A percentile compares a stretch with the other conserved stretches of the same genome.
phyloP scores from a whole-genome alignment of 352 stramenopile species.

The Salisapilia sapeloensis region DNA sequence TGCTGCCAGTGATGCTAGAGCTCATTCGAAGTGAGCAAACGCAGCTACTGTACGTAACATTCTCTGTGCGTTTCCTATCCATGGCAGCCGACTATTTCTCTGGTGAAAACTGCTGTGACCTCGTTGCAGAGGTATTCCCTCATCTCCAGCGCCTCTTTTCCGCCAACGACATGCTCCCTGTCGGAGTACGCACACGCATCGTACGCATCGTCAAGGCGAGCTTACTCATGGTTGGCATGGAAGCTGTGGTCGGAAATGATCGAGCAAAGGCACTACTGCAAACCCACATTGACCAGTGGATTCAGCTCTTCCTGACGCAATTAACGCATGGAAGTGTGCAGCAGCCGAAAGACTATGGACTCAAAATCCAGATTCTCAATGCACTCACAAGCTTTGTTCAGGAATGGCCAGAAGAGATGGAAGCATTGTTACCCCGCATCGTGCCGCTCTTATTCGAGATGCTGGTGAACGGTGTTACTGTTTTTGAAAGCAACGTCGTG shows the following conservation, averaged over 20 bases:
- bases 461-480: constrained; percentile 17
- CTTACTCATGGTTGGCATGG: constrained; percentile 69
- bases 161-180: constrained; percentile 19
- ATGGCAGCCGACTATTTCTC: constrained; percentile 56
- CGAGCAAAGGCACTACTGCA: constrained; percentile 38
- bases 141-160: constrained; percentile 51
- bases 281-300: constrained; percentile 50
- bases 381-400: constrained; percentile 63
- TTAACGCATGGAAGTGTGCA: constrained; percentile 20
- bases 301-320: constrained; percentile 42
- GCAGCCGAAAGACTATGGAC: constrained; percentile 30
- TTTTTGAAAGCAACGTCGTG: constrained; percentile 43
- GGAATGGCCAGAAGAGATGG: constrained; percentile 73
- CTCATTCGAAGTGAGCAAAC: constrained; percentile 36
- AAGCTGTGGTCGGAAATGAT: constrained; percentile 54
- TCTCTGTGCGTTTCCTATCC: constrained; percentile 59
- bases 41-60: constrained; percentile 37
- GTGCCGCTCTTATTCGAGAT: constrained; percentile 52
- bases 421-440: constrained; percentile 44
- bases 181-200: constrained; percentile 29
- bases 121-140: constrained; percentile 55
- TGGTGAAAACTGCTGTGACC: constrained; percentile 62
- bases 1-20: constrained; percentile 39
- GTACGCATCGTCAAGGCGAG: constrained; percentile 62
- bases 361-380: constrained; percentile 65